Evolutionary conservation across 345 rosid genomes (phyloP), one percentile per base, ranked within the genome.

Genomic region (Mallotus nudiflorus): DNA sequence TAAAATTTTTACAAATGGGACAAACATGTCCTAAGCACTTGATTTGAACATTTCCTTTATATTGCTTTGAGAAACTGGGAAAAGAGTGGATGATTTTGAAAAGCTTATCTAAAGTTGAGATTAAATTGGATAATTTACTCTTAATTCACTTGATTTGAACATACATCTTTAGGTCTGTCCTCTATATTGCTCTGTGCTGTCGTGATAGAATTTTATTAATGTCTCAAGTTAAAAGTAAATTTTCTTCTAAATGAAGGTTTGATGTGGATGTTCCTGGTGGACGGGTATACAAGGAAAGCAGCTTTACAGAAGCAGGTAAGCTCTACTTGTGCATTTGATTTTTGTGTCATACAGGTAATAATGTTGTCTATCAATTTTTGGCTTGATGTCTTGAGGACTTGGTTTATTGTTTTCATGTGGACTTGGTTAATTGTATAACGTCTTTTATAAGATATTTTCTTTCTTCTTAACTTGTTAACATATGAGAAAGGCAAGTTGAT

Each of bases 221-320:
- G 18, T 14, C 19, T 27, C 61, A 39, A 33, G 16, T 18, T 27
- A 62, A 63, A 50, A 31, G 0, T 20, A 70, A 29, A 7, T 9
- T 76, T 65, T 39, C 16, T 15, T 66, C 24, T 45, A 29, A 73
- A 54, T 65, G 70, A 80, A 92, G 98, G 89, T 93, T 93, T 82
- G 98, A 91, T 59, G 98, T 93, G 66, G 96, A 89, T 77, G 87
- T 91, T 82, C 95, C 97, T 35, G 95, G 95, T 46, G 98, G 97
- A 80, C 81, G 88, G 67, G 82, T 85, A 46, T 91, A 85, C 81
- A 87, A 86, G 77, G 97, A 94, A 77, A 88, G 97, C 78, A 85
- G 81, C 84, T 91, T 88, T 73, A 87, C 98, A 1, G 98, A 88
- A 83, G 88, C 97, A 69, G 97, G 98, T 91, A 80, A 64, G 28